A percentile compares a stretch with the other conserved stretches of the same genome.
Conservation (phyloP, 495 filamentous ascomycete species). For the Penicillium angulare region DNA sequence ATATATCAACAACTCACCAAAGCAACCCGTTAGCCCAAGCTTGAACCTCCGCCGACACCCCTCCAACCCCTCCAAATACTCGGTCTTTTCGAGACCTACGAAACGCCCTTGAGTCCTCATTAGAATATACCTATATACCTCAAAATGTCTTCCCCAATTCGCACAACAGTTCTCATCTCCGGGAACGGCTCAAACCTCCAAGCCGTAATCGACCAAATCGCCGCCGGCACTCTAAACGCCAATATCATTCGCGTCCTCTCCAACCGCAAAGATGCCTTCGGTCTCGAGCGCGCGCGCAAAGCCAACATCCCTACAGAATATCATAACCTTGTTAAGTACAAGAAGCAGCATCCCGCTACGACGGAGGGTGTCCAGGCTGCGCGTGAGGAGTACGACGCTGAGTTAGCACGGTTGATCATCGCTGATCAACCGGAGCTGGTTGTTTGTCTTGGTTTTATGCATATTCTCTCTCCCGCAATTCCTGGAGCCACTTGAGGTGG, state of each 20-base stretch:
- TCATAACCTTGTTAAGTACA: conserved; percentile 78
- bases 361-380: conserved; percentile 49
- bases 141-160: conserved; percentile 35
- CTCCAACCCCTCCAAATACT: not conserved
- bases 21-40: no score
- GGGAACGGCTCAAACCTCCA: conserved; percentile 87
- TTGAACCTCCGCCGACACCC: not conserved
- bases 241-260: conserved; percentile 75
- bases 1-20: no score
- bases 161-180: conserved; percentile 67
- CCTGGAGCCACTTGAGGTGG: conserved; percentile 61
- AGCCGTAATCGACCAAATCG: conserved; percentile 77
- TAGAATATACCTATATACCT: not conserved
- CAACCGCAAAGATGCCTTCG: conserved; percentile 78
- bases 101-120: not conserved
- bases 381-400: conserved; percentile 73
- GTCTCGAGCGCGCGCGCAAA: conserved; percentile 66
- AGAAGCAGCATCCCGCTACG: conserved; percentile 49
- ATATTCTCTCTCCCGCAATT: conserved; percentile 62
- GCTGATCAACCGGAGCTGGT: conserved; percentile 68
- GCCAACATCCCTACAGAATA: conserved; percentile 77
- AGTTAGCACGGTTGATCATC: conserved; percentile 70
- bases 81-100: no score
- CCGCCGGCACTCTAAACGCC: conserved; percentile 53
- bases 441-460: conserved; percentile 55